phyloP scores from a whole-genome alignment of 2,329 filamentous ascomycete genomes.

The Achaetomium macrosporum region DNA sequence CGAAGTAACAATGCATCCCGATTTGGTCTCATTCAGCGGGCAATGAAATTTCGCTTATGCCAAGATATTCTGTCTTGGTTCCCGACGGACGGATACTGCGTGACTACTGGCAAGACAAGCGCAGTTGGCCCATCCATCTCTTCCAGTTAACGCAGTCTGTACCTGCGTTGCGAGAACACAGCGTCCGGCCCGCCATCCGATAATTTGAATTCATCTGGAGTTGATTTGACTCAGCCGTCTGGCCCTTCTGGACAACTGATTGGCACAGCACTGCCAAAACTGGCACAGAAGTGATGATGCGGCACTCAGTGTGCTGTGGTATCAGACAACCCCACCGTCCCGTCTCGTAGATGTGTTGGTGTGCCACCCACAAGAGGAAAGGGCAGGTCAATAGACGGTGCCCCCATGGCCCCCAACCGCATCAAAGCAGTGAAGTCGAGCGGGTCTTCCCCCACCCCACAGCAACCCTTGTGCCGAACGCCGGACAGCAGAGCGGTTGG shows the following conservation, averaged over 20 bases:
- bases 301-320: too few relatives aligned
- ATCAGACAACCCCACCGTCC: background rate
- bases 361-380: slow-evolving; percentile 12
- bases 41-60: background rate
- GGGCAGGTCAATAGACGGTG: slow-evolving; percentile 13
- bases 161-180: slow-evolving; percentile 13
- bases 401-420: background rate
- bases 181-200: slow-evolving; percentile 8
- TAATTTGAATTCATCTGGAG: slow-evolving; percentile 9
- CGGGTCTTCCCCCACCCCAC: background rate
- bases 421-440: background rate
- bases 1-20: background rate
- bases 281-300: background rate
- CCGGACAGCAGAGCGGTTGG: too few relatives aligned
- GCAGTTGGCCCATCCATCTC: slow-evolving; percentile 7
- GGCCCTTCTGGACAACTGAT: too few relatives aligned
- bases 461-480: background rate
- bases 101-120: too few relatives aligned
- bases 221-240: background rate
- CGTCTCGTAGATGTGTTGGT: slow-evolving; percentile 5
- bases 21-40: background rate
- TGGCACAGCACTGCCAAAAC: background rate
- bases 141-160: slow-evolving; percentile 10
- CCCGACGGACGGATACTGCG: too few relatives aligned
- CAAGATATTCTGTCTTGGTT: slow-evolving; percentile 1